Conservation (phyloP, 1,284 basidiomycete genomes). For the Ceratobasidium papillatum region DNA sequence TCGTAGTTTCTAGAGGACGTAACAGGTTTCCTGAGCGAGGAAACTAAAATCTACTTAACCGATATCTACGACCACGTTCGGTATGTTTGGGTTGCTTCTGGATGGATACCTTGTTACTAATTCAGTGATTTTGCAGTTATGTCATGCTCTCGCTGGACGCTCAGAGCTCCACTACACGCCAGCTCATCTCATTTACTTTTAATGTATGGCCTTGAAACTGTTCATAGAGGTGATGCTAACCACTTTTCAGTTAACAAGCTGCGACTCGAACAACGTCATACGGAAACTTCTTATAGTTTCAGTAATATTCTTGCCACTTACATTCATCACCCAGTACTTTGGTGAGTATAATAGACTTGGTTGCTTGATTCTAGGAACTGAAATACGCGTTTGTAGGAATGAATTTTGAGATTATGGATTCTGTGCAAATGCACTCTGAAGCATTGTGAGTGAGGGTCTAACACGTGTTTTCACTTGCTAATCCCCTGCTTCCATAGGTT, state of each 20-base stretch:
- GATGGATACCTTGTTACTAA: background rate
- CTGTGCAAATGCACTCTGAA: conserved; percentile 30
- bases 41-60: conserved; percentile 16
- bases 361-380: conserved; percentile 9
- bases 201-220: background rate
- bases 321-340: conserved; percentile 75
- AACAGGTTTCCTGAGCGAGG: conserved; percentile 19
- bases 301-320: conserved; percentile 74
- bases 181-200: conserved; percentile 17
- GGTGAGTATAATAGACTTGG: conserved; percentile 46
- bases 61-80: conserved; percentile 28
- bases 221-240: background rate
- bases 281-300: conserved; percentile 56
- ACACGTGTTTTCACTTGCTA: background rate
- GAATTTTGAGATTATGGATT: conserved; percentile 67
- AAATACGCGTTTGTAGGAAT: conserved; percentile 61
- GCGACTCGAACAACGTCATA: conserved; percentile 28
- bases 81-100: background rate
- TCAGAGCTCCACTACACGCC: conserved; percentile 4
- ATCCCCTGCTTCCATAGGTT: background rate
- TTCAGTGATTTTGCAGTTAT: background rate
- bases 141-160: conserved; percentile 20
- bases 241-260: conserved; percentile 12
- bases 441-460: background rate
- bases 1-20: background rate